A percentile compares a stretch with the other conserved stretches of the same genome.
Evolutionary conservation across 306 rosid genomes (phyloP).

Genomic region (Vigna reflexopilosa): DNA sequence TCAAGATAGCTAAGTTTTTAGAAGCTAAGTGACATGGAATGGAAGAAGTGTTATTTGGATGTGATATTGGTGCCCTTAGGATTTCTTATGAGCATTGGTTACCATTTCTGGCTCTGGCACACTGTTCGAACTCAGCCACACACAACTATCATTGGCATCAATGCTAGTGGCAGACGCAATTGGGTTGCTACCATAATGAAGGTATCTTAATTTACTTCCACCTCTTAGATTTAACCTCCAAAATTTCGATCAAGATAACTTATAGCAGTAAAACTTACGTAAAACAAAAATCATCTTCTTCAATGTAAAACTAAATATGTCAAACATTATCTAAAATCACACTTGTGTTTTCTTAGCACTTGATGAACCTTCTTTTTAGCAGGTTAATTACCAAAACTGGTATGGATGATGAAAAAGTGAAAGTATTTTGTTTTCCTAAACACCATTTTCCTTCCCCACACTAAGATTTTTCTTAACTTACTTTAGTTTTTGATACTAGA

Average conservation of each 20-base stretch:
- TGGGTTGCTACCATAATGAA: slow-evolving; percentile 88
- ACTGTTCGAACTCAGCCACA: slow-evolving; percentile 71
- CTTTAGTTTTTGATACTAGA: slow-evolving; percentile 4
- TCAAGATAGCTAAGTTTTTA: neutral
- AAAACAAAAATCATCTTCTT: too few species aligned
- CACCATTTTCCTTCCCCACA: neutral
- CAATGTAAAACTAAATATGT: too few species aligned
- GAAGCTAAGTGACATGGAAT: slow-evolving; percentile 53
- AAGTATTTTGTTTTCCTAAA: neutral
- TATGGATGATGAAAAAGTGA: neutral
- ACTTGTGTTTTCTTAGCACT: too few species aligned
- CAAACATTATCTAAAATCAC: too few species aligned
- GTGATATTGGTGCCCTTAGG: slow-evolving; percentile 81
- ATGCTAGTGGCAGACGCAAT: slow-evolving; percentile 72
- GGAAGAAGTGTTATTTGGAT: slow-evolving; percentile 92
- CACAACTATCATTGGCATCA: slow-evolving; percentile 81
- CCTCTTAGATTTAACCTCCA: neutral
- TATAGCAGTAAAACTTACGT: too few species aligned
- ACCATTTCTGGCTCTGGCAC: slow-evolving; percentile 87
- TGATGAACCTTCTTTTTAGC: too few species aligned
- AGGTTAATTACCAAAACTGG: neutral
- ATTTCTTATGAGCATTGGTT: slow-evolving; percentile 57
- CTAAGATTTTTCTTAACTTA: slow-evolving; percentile 4
- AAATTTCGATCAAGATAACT: too few species aligned
- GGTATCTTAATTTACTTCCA: slow-evolving; percentile 49